Base-by-base conservation (phyloP, 2,329 filamentous ascomycete genomes). In the Fusarium fracticaudum region DNA sequence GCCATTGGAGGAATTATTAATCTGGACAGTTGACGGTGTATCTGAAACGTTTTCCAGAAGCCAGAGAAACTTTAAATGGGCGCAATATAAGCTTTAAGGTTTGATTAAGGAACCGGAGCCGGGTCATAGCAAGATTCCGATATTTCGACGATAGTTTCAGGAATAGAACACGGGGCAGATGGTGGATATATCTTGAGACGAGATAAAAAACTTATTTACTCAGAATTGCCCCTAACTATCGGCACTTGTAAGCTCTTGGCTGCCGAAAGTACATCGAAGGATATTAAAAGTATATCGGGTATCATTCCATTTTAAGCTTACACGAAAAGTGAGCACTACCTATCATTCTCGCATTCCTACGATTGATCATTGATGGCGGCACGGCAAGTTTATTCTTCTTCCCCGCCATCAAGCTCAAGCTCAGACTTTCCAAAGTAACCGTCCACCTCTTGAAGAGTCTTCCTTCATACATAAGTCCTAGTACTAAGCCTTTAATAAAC, bases 1-100 rank as follows among this genome's bases (percentile, higher is more conserved):
- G 22, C 24, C 9, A 74, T 74, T 74, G 71, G 71, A 74, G 71
- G 71, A 61, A 74, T 61, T 68, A 64, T 64, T 68, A 6, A 41
- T 40, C 5, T 35, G 13, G 45, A 17, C 17, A 29, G 24, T 43
- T 20, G 18, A 45, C 29, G n/a, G 43, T 51, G 45, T 40, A 64
- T 50, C 59, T 74, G 71, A 74, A 74, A 74, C 71, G 29, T 44
- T 59, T 72, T 74, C 71, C 31, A 74, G 71, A 74, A 73, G 59
- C 47, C 55, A 61, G 26, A 50, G 26, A 73, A 66, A 43, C 62
- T 55, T 33, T 58, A 59, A 65, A 20, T 58, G 41, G 53, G 57
- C 31, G 60, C 33, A 40, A 38, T 38, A 45, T 26, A 45, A 45
- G 29, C 54, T 60, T 58, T 35, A 74, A 73, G 62, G 71, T 74